Conservation (phyloP, 1,139 yeast genomes). For the Debaryomyces nepalensis region DNA sequence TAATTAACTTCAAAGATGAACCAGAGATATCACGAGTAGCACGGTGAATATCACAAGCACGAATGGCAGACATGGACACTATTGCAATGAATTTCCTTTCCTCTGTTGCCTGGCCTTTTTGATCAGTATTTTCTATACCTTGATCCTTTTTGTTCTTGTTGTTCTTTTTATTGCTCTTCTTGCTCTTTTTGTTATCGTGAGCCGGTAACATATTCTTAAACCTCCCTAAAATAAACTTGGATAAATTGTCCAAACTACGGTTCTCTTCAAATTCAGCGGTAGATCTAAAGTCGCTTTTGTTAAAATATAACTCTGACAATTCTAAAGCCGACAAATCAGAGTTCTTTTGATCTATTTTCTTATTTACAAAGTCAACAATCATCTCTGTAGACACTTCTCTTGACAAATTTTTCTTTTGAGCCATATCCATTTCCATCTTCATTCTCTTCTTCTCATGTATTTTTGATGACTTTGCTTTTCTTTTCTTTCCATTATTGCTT, state of each 20-base stretch:
- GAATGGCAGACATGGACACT: conserved; percentile 67
- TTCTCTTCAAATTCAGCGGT: conserved; percentile 52
- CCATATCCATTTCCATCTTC: conserved; percentile 62
- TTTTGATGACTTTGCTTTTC: conserved; percentile 37
- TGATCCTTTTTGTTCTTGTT: conserved; percentile 16
- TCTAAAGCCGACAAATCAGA: conserved; percentile 67
- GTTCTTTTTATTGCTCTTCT: conserved; percentile 18
- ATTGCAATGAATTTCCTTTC: conserved; percentile 57
- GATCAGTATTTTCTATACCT: conserved; percentile 10
- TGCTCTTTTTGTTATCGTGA: conserved; percentile 24
- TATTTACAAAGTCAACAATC: conserved; percentile 63
- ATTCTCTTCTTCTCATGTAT: conserved; percentile 56
- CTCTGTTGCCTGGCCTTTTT: conserved; percentile 20
- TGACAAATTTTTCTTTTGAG: conserved; percentile 55
- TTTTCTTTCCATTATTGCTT: conserved; percentile 27
- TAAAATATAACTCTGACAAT: conserved; percentile 59
- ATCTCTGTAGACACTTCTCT: conserved; percentile 52
- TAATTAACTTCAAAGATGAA: conserved; percentile 65
- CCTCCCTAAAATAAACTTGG: conserved; percentile 46
- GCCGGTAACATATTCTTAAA: conserved; percentile 51
- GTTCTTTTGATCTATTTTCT: conserved; percentile 53
- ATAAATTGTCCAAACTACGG: conserved; percentile 52
- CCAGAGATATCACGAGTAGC: conserved; percentile 59
- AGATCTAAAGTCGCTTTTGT: conserved; percentile 51
- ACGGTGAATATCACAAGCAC: conserved; percentile 75